A percentile compares a stretch with the other conserved stretches of the same genome.
phyloP scores from a whole-genome alignment of 208 protist genomes.

The Paratrypanosoma confusum region DNA sequence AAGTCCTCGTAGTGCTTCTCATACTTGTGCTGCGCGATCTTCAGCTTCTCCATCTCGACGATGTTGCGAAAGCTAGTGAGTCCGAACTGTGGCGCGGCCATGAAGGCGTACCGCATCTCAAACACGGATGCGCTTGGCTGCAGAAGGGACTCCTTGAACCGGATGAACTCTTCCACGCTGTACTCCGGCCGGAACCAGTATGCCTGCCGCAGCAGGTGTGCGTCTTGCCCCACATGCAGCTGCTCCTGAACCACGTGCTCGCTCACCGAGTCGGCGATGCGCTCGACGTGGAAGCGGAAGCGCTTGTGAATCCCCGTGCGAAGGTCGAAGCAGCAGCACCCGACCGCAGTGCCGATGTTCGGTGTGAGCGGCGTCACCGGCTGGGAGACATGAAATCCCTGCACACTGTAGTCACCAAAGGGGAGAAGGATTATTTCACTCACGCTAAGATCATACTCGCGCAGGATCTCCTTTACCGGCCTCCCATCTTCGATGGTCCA shows the following conservation, averaged over 20 bases:
- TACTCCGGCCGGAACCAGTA: slow-evolving; percentile 85
- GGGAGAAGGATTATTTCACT: slow-evolving; percentile 61
- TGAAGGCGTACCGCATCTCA: slow-evolving; percentile 76
- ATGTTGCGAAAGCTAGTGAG: slow-evolving; percentile 64
- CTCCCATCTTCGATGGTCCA: slow-evolving; percentile 69
- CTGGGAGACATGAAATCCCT: slow-evolving; percentile 67
- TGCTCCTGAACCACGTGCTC: slow-evolving; percentile 74
- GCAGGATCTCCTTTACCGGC: slow-evolving; percentile 29
- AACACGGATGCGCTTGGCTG: slow-evolving; percentile 72
- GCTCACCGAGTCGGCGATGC: slow-evolving; percentile 73
- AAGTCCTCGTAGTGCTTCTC: slow-evolving; percentile 85
- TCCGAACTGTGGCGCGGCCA: slow-evolving; percentile 50
- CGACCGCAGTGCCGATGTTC: slow-evolving; percentile 72
- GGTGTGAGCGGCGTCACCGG: slow-evolving; percentile 60
- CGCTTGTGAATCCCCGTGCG: slow-evolving; percentile 84
- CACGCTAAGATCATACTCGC: slow-evolving; percentile 47
- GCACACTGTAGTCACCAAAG: slow-evolving; percentile 71
- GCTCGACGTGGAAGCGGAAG: slow-evolving; percentile 84
- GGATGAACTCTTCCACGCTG: slow-evolving; percentile 84
- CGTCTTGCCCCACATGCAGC: slow-evolving; percentile 73
- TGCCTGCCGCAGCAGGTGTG: slow-evolving; percentile 75
- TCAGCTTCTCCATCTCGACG: slow-evolving; percentile 79
- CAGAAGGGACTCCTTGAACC: slow-evolving; percentile 80
- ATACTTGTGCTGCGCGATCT: slow-evolving; percentile 80
- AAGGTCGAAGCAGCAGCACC: slow-evolving; percentile 78